These are phyloP conservation scores for Protostelium mycophagum DNA, from an alignment of 78 protist species.

Conservation along the genomic window DNA sequence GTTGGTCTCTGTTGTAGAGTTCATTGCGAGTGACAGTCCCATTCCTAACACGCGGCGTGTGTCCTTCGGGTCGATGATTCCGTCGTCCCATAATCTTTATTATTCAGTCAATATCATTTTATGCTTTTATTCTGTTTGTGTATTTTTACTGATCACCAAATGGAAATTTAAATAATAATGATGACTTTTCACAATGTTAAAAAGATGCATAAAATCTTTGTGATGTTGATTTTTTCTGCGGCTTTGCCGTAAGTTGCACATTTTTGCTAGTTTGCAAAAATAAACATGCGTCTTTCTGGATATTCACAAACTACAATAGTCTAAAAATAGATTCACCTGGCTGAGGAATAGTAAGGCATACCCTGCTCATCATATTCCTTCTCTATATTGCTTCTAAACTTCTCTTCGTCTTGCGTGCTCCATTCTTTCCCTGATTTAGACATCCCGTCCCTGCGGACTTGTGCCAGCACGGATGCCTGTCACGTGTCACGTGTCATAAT, in stretches of 20 bases:
- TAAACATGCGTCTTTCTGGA: no score
- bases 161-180: no score
- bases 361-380: conserved; percentile 86
- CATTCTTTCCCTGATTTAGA: conserved; percentile 45
- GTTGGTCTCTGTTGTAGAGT: conserved; percentile 60
- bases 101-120: not conserved
- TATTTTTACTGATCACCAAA: no score
- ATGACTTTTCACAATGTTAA: no score
- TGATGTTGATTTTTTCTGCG: no score
- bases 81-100: conserved; percentile 94
- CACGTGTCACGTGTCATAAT: not conserved
- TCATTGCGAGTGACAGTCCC: conserved; percentile 66
- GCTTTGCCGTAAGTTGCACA: no score
- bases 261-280: no score
- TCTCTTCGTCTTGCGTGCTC: conserved; percentile 59
- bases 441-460: conserved; percentile 47
- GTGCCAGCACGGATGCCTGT: conserved; percentile 52
- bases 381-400: conserved; percentile 52
- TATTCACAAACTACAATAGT: no score
- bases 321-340: conserved; percentile 40
- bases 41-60: conserved; percentile 78
- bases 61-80: conserved; percentile 88
- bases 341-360: conserved; percentile 78
- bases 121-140: not conserved
- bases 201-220: no score